phyloP scores from a whole-genome alignment of 768 basidiomycete species.

The Suillus alpinus region DNA sequence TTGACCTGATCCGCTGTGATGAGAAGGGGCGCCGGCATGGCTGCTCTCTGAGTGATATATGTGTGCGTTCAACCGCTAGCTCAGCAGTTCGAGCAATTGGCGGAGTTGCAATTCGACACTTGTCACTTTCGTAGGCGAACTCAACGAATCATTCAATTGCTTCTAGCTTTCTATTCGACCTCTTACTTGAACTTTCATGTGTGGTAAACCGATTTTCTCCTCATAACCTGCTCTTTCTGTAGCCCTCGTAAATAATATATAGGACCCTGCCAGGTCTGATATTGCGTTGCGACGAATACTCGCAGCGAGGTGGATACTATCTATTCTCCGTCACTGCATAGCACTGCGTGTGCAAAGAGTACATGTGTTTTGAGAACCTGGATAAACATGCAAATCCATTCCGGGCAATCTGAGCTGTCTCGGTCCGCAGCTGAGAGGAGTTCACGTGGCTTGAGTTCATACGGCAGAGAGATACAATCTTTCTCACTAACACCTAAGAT shows the following conservation, averaged over 20 bases:
- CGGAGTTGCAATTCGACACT: constrained; percentile 1
- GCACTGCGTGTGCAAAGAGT: background rate
- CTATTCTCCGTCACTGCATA: background rate
- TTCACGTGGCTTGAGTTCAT: background rate
- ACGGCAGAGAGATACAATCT: background rate
- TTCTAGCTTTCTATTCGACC: background rate
- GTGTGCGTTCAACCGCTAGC: background rate
- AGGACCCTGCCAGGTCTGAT: background rate
- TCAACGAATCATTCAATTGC: background rate
- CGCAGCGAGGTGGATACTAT: background rate
- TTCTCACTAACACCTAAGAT: background rate
- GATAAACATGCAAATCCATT: background rate
- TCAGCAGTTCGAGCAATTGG: background rate
- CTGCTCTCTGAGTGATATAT: background rate
- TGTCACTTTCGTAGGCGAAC: background rate
- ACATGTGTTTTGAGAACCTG: background rate
- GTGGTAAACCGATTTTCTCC: background rate
- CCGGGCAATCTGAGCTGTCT: background rate
- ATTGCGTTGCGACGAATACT: background rate
- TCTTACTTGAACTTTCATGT: background rate
- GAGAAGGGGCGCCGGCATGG: constrained; percentile 46
- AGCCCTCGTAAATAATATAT: background rate
- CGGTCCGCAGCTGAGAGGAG: background rate
- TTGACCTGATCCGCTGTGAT: constrained; percentile 84
- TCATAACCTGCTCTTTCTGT: background rate